Evolutionary conservation across 2,329 filamentous ascomycete genomes (phyloP).

Genomic region (Coniochaeta pulveracea): DNA sequence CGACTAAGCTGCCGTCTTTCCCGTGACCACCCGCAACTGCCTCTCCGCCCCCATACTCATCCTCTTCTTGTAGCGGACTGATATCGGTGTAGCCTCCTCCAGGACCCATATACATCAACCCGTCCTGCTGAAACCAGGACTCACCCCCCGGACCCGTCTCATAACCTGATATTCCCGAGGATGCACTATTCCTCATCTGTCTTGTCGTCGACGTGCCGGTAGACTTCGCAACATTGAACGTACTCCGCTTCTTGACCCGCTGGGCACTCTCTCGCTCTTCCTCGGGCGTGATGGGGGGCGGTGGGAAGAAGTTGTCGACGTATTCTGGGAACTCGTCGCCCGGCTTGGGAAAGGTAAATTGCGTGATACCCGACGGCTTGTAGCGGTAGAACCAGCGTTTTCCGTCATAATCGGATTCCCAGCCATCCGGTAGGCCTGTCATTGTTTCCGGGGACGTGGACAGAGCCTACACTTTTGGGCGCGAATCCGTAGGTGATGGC

Average conservation of each 20-base stretch:
- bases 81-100: conserved; percentile 32
- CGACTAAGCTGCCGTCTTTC: too few relatives aligned
- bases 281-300: conserved; percentile 34
- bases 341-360: conserved; percentile 44
- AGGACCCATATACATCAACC: conserved; percentile 40
- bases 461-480: too few relatives aligned
- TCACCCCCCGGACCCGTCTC: conserved; percentile 17
- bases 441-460: too few relatives aligned
- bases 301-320: conserved; percentile 22
- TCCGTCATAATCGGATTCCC: conserved; percentile 48
- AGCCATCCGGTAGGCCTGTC: conserved; percentile 36
- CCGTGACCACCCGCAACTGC: conserved; percentile 15
- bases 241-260: conserved; percentile 28
- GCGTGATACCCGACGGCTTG: conserved; percentile 38
- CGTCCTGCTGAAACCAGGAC: conserved; percentile 38
- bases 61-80: conserved; percentile 32
- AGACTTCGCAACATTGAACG: conserved; percentile 8
- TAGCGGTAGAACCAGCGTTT: conserved; percentile 46
- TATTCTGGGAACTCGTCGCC: conserved; percentile 49
- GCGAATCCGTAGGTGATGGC: too few relatives aligned
- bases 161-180: conserved; percentile 10
- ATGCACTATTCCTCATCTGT: conserved; percentile 10
- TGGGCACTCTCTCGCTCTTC: conserved; percentile 40
- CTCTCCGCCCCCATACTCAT: conserved; percentile 15
- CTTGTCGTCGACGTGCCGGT: conserved; percentile 6